A percentile compares a stretch with the other conserved stretches of the same genome.
These are phyloP conservation scores for Brettanomyces bruxellensis DNA, from an alignment of 805 yeast species.

Conservation along the genomic window DNA sequence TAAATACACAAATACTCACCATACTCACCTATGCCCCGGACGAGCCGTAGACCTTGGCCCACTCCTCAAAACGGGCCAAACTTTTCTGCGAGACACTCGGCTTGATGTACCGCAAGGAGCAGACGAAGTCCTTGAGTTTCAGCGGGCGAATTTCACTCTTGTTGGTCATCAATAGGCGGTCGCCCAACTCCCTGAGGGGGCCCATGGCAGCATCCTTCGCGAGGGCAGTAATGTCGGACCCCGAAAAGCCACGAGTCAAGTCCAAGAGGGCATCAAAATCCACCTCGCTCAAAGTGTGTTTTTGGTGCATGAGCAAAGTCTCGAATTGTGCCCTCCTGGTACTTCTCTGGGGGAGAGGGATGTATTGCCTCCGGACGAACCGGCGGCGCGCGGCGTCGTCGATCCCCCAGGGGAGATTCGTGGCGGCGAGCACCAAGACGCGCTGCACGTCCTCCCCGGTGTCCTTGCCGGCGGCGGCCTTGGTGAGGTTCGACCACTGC, in stretches of 20 bases:
- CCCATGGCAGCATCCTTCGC: slow-evolving; percentile 99
- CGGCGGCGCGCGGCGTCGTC: slow-evolving; percentile 96
- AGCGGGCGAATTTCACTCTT: slow-evolving; percentile 76
- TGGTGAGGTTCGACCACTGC: slow-evolving; percentile 89
- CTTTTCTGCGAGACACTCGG: slow-evolving; percentile 88
- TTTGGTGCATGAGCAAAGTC: slow-evolving; percentile 62
- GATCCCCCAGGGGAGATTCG: slow-evolving; percentile 93
- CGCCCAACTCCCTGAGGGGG: slow-evolving; percentile 85
- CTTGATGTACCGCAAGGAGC: slow-evolving; percentile 68
- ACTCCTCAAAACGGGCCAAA: slow-evolving; percentile 67
- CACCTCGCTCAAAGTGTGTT: slow-evolving; percentile 52
- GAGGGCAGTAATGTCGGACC: slow-evolving; percentile 84
- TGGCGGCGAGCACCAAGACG: slow-evolving; percentile 88
- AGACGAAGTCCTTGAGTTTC: slow-evolving; percentile 59
- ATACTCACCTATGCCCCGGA: slow-evolving; percentile 57
- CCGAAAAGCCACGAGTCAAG: slow-evolving; percentile 66
- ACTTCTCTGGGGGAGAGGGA: slow-evolving; percentile 85
- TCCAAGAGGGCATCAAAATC: slow-evolving; percentile 55
- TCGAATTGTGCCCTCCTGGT: slow-evolving; percentile 66
- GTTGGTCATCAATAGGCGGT: slow-evolving; percentile 57
- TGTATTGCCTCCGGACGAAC: slow-evolving; percentile 84
- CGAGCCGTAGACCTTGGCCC: slow-evolving; percentile 84
- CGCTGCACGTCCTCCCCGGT: slow-evolving; percentile 45
- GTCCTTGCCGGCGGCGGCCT: slow-evolving; percentile 75
- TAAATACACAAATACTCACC: neutral